Evolutionary conservation across 75 land plant genomes (phyloP).

Genomic region (Larix kaempferi): DNA sequence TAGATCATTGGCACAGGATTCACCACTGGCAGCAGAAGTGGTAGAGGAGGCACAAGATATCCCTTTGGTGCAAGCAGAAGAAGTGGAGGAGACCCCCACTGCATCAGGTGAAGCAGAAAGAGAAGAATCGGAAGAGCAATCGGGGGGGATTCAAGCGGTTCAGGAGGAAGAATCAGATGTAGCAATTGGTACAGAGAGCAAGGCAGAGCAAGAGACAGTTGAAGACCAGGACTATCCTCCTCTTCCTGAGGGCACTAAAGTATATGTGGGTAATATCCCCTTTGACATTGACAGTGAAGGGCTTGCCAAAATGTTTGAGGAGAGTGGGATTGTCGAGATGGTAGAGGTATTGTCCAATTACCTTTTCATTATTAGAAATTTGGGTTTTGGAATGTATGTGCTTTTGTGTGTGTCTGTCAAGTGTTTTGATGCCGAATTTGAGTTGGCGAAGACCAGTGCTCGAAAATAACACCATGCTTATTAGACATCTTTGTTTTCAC

Average conservation of each 20-base stretch:
- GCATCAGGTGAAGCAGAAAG: background rate
- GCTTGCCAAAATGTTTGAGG: constrained; percentile 49
- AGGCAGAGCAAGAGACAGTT: constrained; percentile 11
- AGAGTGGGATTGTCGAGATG: constrained; percentile 39
- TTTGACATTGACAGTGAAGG: constrained; percentile 48
- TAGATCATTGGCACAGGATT: background rate
- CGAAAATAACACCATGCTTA: no score
- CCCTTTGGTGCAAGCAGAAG: background rate
- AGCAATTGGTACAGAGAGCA: background rate
- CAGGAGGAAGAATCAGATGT: no score
- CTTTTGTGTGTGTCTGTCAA: no score
- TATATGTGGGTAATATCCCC: constrained; percentile 60
- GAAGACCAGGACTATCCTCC: background rate
- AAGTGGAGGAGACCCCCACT: background rate
- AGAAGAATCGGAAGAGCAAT: background rate
- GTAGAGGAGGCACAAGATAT: background rate
- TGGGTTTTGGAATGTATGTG: no score
- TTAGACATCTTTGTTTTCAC: no score
- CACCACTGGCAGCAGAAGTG: background rate
- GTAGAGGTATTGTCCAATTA: constrained; percentile 44
- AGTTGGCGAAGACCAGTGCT: no score
- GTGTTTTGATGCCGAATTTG: no score
- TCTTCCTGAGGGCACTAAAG: constrained; percentile 23
- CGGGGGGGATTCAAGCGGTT: background rate
- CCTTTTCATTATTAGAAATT: no score